Base-by-base conservation (phyloP, 352 stramenopile genomes). In the Pythium sukuiense region DNA sequence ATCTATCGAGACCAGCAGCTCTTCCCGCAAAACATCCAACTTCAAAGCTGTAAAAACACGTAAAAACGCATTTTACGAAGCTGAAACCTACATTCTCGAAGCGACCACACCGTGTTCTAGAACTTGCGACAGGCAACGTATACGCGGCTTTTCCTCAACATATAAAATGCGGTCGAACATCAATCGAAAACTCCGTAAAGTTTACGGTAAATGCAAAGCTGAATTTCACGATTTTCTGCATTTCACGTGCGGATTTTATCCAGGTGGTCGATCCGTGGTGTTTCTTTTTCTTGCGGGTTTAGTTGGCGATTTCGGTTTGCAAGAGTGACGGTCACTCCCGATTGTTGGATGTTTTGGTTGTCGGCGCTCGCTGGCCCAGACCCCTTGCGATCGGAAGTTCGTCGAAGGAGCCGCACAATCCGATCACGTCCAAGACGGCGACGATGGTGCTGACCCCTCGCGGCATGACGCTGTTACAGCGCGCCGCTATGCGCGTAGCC, bases 391-490 rank as follows among this genome's bases (percentile, higher is more conserved):
- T 27, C 12, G 35, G 63, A 74, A 81, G 73, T 37, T 39, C 35
- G 41, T 53, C 37, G 59, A 65, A 71, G 57, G 63, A 65, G 49
- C 26, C 14, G 2, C 41, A 20, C 29, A 59, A 52, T 16, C 29
- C 43, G 29, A 58, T 35, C 24, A 6, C 53, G 18, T 30, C n/a
- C 53, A 27, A 27, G 43, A 63, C 43, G 45, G 9, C 33, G 18
- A 88, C 86, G 80, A 63, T 84, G 55, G 69, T 84, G 59, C 57
- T 88, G 61, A 71, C 67, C 55, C 80, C 76, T 39, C 73, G 65
- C 61, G 43, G 29, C 26, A 27, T 77, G 55, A 65, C 68, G 60
- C 63, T 82, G 56, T 68, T 83, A 43, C 70, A 71, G 69, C 74
- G 68, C 67, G 39, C 66, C 35, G 67, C 65, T 46, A 48, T 52